Conservation (phyloP, 2,329 filamentous ascomycete genomes). For the Phyllosticta citrichinensis region DNA sequence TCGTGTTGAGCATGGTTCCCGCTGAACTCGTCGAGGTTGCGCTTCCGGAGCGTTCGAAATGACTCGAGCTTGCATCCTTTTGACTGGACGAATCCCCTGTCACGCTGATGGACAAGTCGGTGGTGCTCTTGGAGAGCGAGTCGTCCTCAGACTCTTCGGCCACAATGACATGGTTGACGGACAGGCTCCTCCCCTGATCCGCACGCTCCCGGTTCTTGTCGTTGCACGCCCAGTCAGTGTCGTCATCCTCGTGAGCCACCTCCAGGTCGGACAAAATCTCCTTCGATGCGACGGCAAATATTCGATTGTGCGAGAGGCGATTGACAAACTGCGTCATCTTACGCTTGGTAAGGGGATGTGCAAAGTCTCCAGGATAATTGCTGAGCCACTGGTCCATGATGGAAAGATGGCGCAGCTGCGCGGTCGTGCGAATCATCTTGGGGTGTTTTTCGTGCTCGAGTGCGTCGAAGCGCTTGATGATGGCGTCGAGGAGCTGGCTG, state of each 20-base stretch:
- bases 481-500: constrained; percentile 62
- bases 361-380: constrained; percentile 87
- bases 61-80: neutral
- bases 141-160: constrained; percentile 15
- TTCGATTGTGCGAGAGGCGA: constrained; percentile 63
- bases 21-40: constrained; percentile 24
- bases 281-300: constrained; percentile 74
- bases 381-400: constrained; percentile 84
- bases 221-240: constrained; percentile 81
- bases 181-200: constrained; percentile 32
- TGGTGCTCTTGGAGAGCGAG: constrained; percentile 4
- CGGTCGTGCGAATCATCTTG: constrained; percentile 66
- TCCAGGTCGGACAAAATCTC: constrained; percentile 77
- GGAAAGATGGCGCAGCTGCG: constrained; percentile 74
- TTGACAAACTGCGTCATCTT: constrained; percentile 66
- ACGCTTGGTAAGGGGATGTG: constrained; percentile 61
- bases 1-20: constrained; percentile 49
- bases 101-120: constrained; percentile 4
- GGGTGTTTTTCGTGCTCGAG: constrained; percentile 56
- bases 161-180: constrained; percentile 32
- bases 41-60: constrained; percentile 7
- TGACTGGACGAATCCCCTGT: neutral
- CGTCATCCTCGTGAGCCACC: constrained; percentile 72
- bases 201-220: constrained; percentile 50
- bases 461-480: constrained; percentile 65